A percentile compares a stretch with the other conserved stretches of the same genome.
phyloP scores from a whole-genome alignment of 1,139 yeast genomes.

The Suhomyces atakaporum region DNA sequence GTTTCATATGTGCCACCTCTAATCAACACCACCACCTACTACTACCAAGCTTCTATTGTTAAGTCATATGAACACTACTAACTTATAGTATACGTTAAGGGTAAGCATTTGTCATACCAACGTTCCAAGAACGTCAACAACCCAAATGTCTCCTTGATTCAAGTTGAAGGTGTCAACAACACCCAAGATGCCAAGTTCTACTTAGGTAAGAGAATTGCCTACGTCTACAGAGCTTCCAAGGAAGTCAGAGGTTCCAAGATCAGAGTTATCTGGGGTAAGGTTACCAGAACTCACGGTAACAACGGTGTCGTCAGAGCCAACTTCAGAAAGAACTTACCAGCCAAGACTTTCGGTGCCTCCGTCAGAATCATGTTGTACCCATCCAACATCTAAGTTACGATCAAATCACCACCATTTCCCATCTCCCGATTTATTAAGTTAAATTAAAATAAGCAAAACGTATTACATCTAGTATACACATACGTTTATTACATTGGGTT shows the following conservation, averaged over 20 bases:
- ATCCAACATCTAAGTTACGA: slow-evolving; percentile 83
- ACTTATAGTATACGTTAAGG: slow-evolving; percentile 95
- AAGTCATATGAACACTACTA: slow-evolving; percentile 33
- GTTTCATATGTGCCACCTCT: too few relatives aligned
- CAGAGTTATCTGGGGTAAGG: slow-evolving; percentile 99
- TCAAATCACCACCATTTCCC: slow-evolving; percentile 11
- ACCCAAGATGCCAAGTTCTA: slow-evolving; percentile 97
- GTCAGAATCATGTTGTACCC: slow-evolving; percentile 99
- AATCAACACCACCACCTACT: too few relatives aligned
- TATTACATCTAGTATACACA: slow-evolving; percentile 12
- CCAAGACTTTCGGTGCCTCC: slow-evolving; percentile 99
- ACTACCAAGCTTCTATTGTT: too few relatives aligned
- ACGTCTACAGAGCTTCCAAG: slow-evolving; percentile 98
- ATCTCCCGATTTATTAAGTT: slow-evolving; percentile 10
- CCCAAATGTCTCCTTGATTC: slow-evolving; percentile 96
- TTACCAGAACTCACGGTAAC: slow-evolving; percentile 98
- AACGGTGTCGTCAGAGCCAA: slow-evolving; percentile 98
- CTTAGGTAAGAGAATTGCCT: slow-evolving; percentile 99
- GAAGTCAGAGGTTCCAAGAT: slow-evolving; percentile 98
- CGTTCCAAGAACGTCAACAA: slow-evolving; percentile 98
- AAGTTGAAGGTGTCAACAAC: slow-evolving; percentile 92
- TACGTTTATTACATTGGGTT: slow-evolving; percentile 12
- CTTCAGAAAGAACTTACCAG: slow-evolving; percentile 98
- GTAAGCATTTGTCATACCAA: slow-evolving; percentile 99
- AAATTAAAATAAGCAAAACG: slow-evolving; percentile 12